Conservation (phyloP, 1,139 yeast species). For the Zygosaccharomyces pseudobailii region DNA sequence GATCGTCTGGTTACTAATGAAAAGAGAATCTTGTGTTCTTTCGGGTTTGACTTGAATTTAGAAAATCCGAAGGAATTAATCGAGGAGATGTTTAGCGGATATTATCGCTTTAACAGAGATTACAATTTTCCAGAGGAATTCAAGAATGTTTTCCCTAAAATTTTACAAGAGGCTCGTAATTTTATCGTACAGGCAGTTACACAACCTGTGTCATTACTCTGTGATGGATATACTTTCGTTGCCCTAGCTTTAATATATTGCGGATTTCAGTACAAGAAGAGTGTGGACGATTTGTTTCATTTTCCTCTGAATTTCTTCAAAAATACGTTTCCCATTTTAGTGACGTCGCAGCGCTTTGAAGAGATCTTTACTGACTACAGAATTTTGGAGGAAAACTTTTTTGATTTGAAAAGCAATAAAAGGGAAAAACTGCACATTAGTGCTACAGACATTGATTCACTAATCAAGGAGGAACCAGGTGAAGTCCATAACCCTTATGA, state of each 20-base stretch:
- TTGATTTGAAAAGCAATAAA: conserved; percentile 34
- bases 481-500: conserved; percentile 18
- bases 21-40: conserved; percentile 28
- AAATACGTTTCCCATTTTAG: conserved; percentile 25
- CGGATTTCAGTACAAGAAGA: conserved; percentile 30
- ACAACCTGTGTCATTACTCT: conserved; percentile 33
- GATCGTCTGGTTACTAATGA: conserved; percentile 34
- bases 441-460: conserved; percentile 20
- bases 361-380: conserved; percentile 30
- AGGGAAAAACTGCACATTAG: conserved; percentile 28
- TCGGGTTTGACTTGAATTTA: conserved; percentile 34
- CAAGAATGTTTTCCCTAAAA: conserved; percentile 28
- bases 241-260: conserved; percentile 30
- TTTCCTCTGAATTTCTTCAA: conserved; percentile 32
- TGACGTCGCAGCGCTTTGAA: conserved; percentile 22
- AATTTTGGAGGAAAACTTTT: conserved; percentile 32
- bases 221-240: conserved; percentile 33
- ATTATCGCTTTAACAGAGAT: conserved; percentile 31
- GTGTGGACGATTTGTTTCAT: conserved; percentile 23
- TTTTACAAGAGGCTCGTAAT: conserved; percentile 31
- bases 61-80: conserved; percentile 34
- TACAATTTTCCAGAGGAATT: conserved; percentile 27
- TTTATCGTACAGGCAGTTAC: conserved; percentile 35
- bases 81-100: conserved; percentile 35
- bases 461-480: conserved; percentile 25